phyloP scores from a whole-genome alignment of 2,329 filamentous ascomycete species.

The Dothideomycetes sp. region DNA sequence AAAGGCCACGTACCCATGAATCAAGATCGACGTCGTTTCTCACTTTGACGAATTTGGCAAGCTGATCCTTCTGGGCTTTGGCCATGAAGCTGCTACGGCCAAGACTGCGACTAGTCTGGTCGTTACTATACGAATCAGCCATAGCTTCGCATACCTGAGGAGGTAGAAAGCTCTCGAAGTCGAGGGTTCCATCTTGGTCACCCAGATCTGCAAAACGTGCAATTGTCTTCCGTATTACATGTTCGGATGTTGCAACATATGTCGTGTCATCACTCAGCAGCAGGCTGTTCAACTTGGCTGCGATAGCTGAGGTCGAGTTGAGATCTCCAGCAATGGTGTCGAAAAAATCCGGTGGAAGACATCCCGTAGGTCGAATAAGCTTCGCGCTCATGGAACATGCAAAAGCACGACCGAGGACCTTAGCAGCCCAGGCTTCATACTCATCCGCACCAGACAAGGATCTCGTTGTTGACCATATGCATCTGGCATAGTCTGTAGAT shows the following conservation, averaged over 20 bases:
- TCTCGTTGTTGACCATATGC: slow-evolving; percentile 49
- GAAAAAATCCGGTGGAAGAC: slow-evolving; percentile 1
- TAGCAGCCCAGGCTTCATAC: slow-evolving; percentile 77
- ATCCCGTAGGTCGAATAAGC: slow-evolving; percentile 14
- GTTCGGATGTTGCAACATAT: slow-evolving; percentile 35
- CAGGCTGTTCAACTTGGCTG: slow-evolving; percentile 2
- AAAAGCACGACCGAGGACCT: slow-evolving; percentile 75
- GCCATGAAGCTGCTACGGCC: slow-evolving; percentile 3
- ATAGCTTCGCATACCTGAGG: slow-evolving; percentile 14
- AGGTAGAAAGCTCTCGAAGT: slow-evolving; percentile 20
- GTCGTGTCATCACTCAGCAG: slow-evolving; percentile 22
- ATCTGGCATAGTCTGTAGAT: slow-evolving; percentile 49
- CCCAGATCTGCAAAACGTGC: slow-evolving; percentile 11
- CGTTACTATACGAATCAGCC: slow-evolving; percentile 16
- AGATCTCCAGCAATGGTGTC: background rate
- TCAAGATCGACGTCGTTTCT: slow-evolving; percentile 9
- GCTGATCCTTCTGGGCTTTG: slow-evolving; percentile 1
- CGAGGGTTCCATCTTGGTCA: slow-evolving; percentile 13
- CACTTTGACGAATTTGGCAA: slow-evolving; percentile 13
- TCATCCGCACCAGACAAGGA: slow-evolving; percentile 25
- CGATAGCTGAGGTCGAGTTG: slow-evolving; percentile 2
- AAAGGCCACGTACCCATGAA: slow-evolving; percentile 16
- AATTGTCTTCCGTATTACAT: slow-evolving; percentile 19
- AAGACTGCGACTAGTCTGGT: background rate
- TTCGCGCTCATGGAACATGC: slow-evolving; percentile 34